Evolutionary conservation across 164 flowering plant genomes (phyloP), one percentile per base, ranked within the genome.

Genomic region (Amborella trichopoda): DNA sequence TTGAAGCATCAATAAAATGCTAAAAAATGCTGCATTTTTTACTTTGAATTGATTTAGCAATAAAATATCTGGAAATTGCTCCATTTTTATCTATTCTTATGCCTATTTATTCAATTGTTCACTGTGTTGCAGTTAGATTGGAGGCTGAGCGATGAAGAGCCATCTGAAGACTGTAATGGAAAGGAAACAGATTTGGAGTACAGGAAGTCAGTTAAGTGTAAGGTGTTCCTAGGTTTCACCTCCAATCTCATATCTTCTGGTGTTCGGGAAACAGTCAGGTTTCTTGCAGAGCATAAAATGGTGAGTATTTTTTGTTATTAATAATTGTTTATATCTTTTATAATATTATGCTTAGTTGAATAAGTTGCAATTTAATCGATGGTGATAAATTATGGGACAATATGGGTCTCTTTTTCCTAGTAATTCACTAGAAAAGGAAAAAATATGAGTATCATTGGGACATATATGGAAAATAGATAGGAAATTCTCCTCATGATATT

Each of bases 191-290:
- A 78, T 10, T 50, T 48, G 1, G 38, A 41, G 6, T 77, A 62
- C 44, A 70, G 95, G 52, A 56, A 76, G 44, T 72, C 91, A 21
- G 74, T 77, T 13, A 73, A 53, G 48, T 82, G 96, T 61, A 88
- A 88, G 56, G 63, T 88, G 14, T 93, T 93, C 56, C 63, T 87
- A 44, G 99, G 99, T 18, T 91, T 91, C 52, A 91, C 99, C 38
- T 84, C 95, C 1, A 91, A 91, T 73, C 76, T 91, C 3, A 56
- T 84, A 28, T 93, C 96, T 0, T 93, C 99, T 19, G 99, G 99
- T 16, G 73, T 91, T 49, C 68, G 99, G 28, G 96, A 91, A 2
- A 75, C 70, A 0, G 60, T 93, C 56, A 80, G 96, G 1, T 93
- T 78, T 62, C 90, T 93, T 56, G 76, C 64, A 26, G 70, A 93